Evolutionary conservation across 2,329 filamentous ascomycete species (phyloP).

Genomic region (Macrophomina phaseolina): DNA sequence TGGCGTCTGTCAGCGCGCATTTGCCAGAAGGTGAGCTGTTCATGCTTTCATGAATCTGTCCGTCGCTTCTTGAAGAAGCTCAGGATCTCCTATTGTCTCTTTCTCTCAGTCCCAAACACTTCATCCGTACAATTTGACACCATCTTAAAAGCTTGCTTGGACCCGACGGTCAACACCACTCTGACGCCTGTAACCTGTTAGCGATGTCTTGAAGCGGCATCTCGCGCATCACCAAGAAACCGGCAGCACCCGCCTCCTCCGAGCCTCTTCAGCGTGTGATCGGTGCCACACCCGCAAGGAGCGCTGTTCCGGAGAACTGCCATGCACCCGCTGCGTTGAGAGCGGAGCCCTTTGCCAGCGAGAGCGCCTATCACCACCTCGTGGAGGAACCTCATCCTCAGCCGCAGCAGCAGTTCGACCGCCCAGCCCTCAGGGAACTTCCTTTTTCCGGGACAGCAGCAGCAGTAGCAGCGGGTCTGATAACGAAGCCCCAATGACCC

Average conservation of each 20-base stretch:
- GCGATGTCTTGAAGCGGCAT: conserved; percentile 1
- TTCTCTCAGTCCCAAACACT: not conserved
- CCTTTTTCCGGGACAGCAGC: conserved; percentile 6
- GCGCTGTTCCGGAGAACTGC: conserved; percentile 1
- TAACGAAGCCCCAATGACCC: not conserved
- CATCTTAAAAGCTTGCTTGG: not conserved
- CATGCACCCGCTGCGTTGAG: not conserved
- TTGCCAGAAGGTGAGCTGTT: not conserved
- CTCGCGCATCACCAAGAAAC: not conserved
- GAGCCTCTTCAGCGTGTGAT: not conserved
- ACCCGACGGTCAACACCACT: not conserved
- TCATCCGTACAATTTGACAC: not conserved
- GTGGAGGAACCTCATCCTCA: not conserved
- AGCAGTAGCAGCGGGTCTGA: not conserved
- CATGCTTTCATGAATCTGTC: not conserved
- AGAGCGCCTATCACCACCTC: not conserved
- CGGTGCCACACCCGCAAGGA: conserved; percentile 5
- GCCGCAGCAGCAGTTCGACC: not conserved
- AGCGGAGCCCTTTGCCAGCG: not conserved
- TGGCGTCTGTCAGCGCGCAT: not conserved
- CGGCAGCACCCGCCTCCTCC: not conserved
- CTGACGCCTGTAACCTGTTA: not conserved
- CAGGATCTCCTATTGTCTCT: not conserved
- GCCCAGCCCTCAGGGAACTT: not conserved
- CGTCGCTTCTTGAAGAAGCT: not conserved